Percentiles rank a stretch among this genome's conserved stretches.
Evolutionary conservation across 2,329 filamentous ascomycete genomes (phyloP).

Genomic region (Colletotrichum truncatum): DNA sequence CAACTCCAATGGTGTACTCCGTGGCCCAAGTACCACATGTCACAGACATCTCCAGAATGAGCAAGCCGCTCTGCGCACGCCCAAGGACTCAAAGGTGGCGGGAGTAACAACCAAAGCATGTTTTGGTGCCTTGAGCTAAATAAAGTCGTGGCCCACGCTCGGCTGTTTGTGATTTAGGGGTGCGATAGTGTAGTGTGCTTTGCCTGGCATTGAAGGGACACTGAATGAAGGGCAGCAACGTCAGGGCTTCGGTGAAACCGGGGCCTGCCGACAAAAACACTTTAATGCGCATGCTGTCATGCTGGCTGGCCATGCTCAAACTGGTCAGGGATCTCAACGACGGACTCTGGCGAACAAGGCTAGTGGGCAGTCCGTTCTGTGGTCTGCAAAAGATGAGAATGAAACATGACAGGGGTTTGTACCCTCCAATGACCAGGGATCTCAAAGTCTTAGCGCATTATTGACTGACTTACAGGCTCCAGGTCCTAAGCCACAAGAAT

Average conservation of each 20-base stretch:
- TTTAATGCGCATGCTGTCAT: slow-evolving; percentile 29
- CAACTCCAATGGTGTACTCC: too few relatives aligned
- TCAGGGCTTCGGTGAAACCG: slow-evolving; percentile 32
- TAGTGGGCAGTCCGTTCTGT: background rate
- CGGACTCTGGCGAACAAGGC: background rate
- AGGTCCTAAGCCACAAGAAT: background rate
- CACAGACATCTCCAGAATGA: too few relatives aligned
- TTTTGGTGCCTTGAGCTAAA: slow-evolving; percentile 12
- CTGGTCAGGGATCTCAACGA: slow-evolving; percentile 12
- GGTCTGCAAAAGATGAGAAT: slow-evolving; percentile 23
- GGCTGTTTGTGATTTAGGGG: slow-evolving; percentile 16
- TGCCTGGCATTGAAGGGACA: slow-evolving; percentile 11
- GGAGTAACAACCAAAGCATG: background rate
- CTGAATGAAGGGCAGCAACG: background rate
- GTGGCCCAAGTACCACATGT: too few relatives aligned
- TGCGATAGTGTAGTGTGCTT: background rate
- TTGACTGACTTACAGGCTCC: background rate
- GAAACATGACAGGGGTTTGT: slow-evolving; percentile 27
- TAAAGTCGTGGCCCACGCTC: slow-evolving; percentile 10
- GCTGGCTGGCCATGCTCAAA: slow-evolving; percentile 11
- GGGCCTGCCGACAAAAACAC: slow-evolving; percentile 32
- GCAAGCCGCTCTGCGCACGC: too few relatives aligned
- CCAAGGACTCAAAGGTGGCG: too few relatives aligned
- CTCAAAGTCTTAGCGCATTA: background rate
- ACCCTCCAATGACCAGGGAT: background rate